A percentile compares a stretch with the other conserved stretches of the same genome.
Evolutionary conservation across 2,329 filamentous ascomycete species (phyloP).

Genomic region (Atkinsonella texensis): DNA sequence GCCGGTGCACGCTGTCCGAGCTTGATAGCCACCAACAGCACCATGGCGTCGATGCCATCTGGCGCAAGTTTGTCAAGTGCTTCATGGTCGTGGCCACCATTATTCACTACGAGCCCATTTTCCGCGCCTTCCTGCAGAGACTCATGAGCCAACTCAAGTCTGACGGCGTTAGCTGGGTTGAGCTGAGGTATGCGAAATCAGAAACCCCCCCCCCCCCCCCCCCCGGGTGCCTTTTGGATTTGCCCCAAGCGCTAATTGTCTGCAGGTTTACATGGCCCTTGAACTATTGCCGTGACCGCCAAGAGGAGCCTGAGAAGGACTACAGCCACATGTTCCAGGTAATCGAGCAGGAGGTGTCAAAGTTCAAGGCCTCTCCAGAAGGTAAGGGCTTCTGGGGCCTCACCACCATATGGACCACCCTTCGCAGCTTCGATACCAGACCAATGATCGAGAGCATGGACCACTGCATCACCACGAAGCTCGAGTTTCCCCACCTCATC

Average conservation of each 20-base stretch:
- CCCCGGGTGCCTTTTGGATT: not conserved
- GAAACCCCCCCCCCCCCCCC: too few relatives aligned
- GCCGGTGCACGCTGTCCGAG: slow-evolving; percentile 57
- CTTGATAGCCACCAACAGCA: slow-evolving; percentile 69
- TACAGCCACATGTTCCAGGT: slow-evolving; percentile 59
- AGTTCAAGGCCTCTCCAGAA: slow-evolving; percentile 59
- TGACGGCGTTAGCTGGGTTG: slow-evolving; percentile 77
- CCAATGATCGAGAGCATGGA: slow-evolving; percentile 72
- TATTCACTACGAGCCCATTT: slow-evolving; percentile 84
- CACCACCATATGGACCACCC: slow-evolving; percentile 71
- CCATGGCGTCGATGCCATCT: slow-evolving; percentile 72
- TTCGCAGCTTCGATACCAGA: slow-evolving; percentile 52
- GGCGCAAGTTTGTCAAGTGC: slow-evolving; percentile 66
- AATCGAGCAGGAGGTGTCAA: slow-evolving; percentile 64
- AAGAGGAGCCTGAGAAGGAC: slow-evolving; percentile 53
- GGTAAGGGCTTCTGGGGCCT: slow-evolving; percentile 74
- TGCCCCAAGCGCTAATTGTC: not conserved
- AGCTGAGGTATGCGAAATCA: slow-evolving; percentile 42
- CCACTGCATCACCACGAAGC: slow-evolving; percentile 71
- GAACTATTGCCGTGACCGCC: slow-evolving; percentile 53
- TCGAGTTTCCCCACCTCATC: slow-evolving; percentile 65
- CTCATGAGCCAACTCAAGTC: slow-evolving; percentile 60
- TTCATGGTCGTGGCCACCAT: slow-evolving; percentile 65
- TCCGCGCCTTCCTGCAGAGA: slow-evolving; percentile 59
- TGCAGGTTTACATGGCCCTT: slow-evolving; percentile 57